Evolutionary conservation across 2,329 filamentous ascomycete species (phyloP), one percentile per base, ranked within the genome.

Genomic region (Talaromyces sp.): DNA sequence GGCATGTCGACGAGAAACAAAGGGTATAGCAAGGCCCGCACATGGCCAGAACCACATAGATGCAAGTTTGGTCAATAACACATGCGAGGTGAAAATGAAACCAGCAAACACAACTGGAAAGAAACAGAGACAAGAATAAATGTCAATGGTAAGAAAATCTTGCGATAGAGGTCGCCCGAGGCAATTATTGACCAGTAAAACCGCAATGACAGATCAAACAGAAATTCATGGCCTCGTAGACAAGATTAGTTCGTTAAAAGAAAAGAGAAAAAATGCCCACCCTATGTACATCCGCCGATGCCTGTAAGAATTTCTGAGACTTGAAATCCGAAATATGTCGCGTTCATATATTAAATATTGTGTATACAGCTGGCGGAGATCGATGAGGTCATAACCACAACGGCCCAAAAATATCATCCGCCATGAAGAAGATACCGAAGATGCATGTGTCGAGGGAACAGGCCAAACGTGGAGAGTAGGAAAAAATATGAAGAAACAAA

Each of bases 151-250:
- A 58, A 36, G 22, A 25, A 58, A 27, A 36, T 51, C 56, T 53
- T 47, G 44, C 10, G 22, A 25, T 47, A 17, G 7, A 11, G 44
- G 19, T 5, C n/a, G 19, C 19, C 19, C 19, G 25, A 51, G 33
- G 4, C 33, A 36, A n/a, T 53, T 53, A 17, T 30, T 53, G n/a
- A 19, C 17, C 44, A 47, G 22, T 22, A 30, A 53, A 30, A 11
- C 27, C 49, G 49, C 49, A 30, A 30, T 30, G 27, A 8, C 30
- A 30, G 25, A 53, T 53, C 28, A 53, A 53, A 53, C 13, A 39
- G 58, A 57, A 58, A 61, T 25, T 63, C 62, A 58, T 63, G 39
- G 51, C 55, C 62, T 60, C 58, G 58, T 63, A 56, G 58, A 63
- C 58, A 58, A 61, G 27, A 58, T 53, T 27, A 54, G 30, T 47